Base-by-base conservation (phyloP, 495 filamentous ascomycete species). In the Penicillium simplicissimum region DNA sequence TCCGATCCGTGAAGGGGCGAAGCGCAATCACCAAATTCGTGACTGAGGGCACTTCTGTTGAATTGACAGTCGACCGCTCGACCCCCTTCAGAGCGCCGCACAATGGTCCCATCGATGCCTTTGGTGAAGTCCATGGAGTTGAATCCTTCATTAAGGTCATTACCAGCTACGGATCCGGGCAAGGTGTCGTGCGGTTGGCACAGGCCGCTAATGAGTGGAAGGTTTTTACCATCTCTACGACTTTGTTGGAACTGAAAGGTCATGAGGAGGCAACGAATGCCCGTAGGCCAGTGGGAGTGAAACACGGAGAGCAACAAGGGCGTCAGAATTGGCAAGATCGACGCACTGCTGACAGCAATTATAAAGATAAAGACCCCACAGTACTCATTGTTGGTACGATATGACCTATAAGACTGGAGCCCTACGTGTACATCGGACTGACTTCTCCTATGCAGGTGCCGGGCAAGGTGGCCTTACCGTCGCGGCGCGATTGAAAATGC, bases 401-500 rank as follows among this genome's bases (percentile, higher is more conserved):
- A 53, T 34, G 13, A 23, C 14, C 52, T 0, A 17, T 9, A 4
- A 52, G 6, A 10, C 4, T 3, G 5, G 36, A 15, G 8, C 9
- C 4, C 21, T n/a, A 36, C 5, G 9, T 4, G 19, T 8, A 31
- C 10, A 8, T 17, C 7, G 35, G 23, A 19, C 25, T 57, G 67
- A 55, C 62, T 11, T 61, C 59, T 21, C 60, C 21, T 13, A 42
- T 17, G 13, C 45, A 76, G 79, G 79, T 59, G 80, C 79, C 40
- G 81, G 81, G 8, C 81, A 83, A 69, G 72, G 75, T 11, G 80
- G 81, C 14, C 81, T 94, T 11, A 85, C 84, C 0, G 77, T 81
- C 14, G 81, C 83, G n/a, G 90, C 90, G 9, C 82, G 90, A 11
- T 81, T 93, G 21, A 88, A 91, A 67, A 85, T 89, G 80, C 81